These are phyloP conservation scores for Zizania palustris DNA, from an alignment of 202 grass and related monocot species.

Conservation along the genomic window DNA sequence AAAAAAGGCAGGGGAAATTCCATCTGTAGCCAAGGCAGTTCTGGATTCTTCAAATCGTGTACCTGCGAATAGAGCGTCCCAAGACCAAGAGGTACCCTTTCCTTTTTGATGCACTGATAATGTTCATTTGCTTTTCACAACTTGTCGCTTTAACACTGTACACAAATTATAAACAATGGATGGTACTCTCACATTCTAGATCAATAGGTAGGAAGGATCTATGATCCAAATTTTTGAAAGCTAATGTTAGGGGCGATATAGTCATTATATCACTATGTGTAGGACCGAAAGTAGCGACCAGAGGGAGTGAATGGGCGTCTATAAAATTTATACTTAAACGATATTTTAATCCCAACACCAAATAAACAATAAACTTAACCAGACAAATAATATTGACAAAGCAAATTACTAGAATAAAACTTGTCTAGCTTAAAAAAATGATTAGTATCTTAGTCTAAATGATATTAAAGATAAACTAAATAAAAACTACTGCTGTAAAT, in stretches of 20 bases:
- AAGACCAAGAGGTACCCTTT: slow-evolving; percentile 80
- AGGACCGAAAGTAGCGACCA: too few species aligned
- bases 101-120: slow-evolving; percentile 83
- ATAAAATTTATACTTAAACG: too few species aligned
- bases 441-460: too few species aligned
- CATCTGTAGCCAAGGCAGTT: slow-evolving; percentile 51
- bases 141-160: slow-evolving; percentile 72
- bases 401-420: too few species aligned
- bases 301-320: too few species aligned
- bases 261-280: background rate
- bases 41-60: slow-evolving; percentile 59
- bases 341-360: too few species aligned
- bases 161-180: slow-evolving; percentile 87
- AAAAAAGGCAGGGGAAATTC: slow-evolving; percentile 20
- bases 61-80: slow-evolving; percentile 67
- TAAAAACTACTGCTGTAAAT: too few species aligned
- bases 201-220: slow-evolving; percentile 62
- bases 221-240: slow-evolving; percentile 51
- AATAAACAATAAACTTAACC: too few species aligned
- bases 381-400: too few species aligned
- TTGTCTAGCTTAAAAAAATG: too few species aligned
- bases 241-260: slow-evolving; percentile 34
- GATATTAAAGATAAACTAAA: too few species aligned
- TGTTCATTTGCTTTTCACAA: slow-evolving; percentile 89
- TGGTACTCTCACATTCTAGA: slow-evolving; percentile 54